Evolutionary conservation across 1,284 basidiomycete species (phyloP), one percentile per base, ranked within the genome.

Genomic region (Leccinum solheimii): DNA sequence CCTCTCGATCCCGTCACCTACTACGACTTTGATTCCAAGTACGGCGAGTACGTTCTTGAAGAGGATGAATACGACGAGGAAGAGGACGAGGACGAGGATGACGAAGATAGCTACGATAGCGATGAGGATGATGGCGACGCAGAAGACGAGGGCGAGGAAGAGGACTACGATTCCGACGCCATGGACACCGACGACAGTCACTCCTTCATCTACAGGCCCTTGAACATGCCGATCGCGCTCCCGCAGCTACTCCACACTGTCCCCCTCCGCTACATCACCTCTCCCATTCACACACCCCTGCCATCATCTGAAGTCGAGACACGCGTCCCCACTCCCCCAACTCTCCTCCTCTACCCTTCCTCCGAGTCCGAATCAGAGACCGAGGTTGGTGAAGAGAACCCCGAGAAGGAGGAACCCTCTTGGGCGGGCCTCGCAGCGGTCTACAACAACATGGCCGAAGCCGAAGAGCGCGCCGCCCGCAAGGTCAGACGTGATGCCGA

Each of bases 401-500:
- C 11, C 11, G 19, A 48, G 6, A 48, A 48, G 43, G 43, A 48
- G 19, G 45, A 27, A 21, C 1, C 9, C 9, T 16, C 19, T 9
- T 61, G 57, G 61, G 23, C 14, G 30, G 58, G 38, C 34, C 40
- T 63, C 40, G 61, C 61, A n/a, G 40, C 48, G 3, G 26, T 5
- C 26, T 64, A 30, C 51, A 26, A 66, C 30, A 23, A 65, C 21
- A 3, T 43, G 2, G 49, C 50, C 32, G 56, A 67, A 16, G 61
- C 30, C 1, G 38, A 64, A 1, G 62, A 67, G 45, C 62, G 30
- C 21, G 19, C 45, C 3, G 55, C 32, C 2, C 65, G 62, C 65
- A 69, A 62, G 27, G 65, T 54, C 2, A 62, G 27, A 57, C 67
- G 67, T 38, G 54, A 67, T 40, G 51, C 52, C 7, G 16, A 34